Percentiles rank a stretch among this genome's conserved stretches.
phyloP scores from a whole-genome alignment of 2,329 filamentous ascomycete genomes.

The Alternaria consortialis region DNA sequence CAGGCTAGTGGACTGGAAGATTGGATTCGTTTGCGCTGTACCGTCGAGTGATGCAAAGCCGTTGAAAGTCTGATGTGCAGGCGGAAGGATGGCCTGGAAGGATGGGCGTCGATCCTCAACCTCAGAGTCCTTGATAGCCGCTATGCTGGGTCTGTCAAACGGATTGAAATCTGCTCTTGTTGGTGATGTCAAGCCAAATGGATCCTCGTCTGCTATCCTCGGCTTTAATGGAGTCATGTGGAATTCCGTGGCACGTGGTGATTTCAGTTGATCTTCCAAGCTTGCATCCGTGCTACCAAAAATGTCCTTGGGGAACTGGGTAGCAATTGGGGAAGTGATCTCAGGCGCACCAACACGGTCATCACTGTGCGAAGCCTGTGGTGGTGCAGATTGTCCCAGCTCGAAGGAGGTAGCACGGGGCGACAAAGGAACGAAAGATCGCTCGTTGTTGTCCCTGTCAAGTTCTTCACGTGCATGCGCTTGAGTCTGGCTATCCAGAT shows the following conservation, averaged over 20 bases:
- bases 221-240: conserved; percentile 51
- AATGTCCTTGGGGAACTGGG: conserved; percentile 47
- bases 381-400: conserved; percentile 7
- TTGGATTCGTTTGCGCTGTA: conserved; percentile 41
- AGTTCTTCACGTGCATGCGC: conserved; percentile 18
- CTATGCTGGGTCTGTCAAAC: conserved; percentile 33
- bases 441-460: conserved; percentile 19
- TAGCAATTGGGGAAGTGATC: conserved; percentile 51
- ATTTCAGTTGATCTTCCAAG: conserved; percentile 49
- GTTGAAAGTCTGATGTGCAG: conserved; percentile 44
- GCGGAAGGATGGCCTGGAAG: conserved; percentile 49
- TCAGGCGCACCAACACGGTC: conserved; percentile 22
- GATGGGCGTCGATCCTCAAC: conserved; percentile 44
- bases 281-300: conserved; percentile 38
- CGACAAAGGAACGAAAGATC: conserved; percentile 28
- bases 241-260: conserved; percentile 47
- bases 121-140: conserved; percentile 27
- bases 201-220: conserved; percentile 44
- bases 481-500: conserved; percentile 25
- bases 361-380: not conserved
- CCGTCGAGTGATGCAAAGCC: conserved; percentile 50
- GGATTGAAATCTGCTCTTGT: conserved; percentile 54
- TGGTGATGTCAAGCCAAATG: conserved; percentile 51
- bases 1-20: conserved; percentile 20
- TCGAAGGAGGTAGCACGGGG: conserved; percentile 32